Conservation (phyloP, 2,329 filamentous ascomycete species). For the Claviceps maximensis region DNA sequence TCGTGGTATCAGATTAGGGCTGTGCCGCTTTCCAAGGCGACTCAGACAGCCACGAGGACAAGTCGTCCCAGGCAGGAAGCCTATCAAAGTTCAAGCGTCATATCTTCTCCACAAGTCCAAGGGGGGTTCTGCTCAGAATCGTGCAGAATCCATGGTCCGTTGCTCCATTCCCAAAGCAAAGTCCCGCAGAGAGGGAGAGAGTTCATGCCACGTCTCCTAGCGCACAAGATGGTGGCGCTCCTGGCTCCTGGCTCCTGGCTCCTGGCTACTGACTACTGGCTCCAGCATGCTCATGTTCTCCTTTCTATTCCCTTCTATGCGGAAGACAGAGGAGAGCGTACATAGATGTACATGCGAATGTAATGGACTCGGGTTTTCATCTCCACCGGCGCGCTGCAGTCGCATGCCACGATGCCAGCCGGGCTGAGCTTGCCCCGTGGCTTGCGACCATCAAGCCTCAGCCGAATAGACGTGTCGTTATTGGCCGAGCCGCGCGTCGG, state of each 20-base stretch:
- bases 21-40: neutral
- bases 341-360: no score
- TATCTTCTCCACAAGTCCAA: neutral
- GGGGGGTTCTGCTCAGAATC: no score
- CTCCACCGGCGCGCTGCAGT: neutral
- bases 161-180: no score
- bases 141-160: no score
- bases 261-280: no score
- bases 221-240: no score
- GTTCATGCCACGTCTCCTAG: no score
- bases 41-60: neutral
- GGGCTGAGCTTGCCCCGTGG: neutral
- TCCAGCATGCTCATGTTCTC: neutral
- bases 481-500: conserved; percentile 7
- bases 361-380: neutral
- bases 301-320: neutral
- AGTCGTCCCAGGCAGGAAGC: neutral
- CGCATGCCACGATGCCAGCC: no score
- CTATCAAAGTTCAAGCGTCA: neutral
- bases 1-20: no score
- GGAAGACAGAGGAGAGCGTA: neutral
- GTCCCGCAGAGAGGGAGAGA: no score
- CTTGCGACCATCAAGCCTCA: conserved; percentile 6
- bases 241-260: no score
- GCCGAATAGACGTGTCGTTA: conserved; percentile 1